Evolutionary conservation across 768 basidiomycete genomes (phyloP).

Genomic region (Chalciporus chontae): DNA sequence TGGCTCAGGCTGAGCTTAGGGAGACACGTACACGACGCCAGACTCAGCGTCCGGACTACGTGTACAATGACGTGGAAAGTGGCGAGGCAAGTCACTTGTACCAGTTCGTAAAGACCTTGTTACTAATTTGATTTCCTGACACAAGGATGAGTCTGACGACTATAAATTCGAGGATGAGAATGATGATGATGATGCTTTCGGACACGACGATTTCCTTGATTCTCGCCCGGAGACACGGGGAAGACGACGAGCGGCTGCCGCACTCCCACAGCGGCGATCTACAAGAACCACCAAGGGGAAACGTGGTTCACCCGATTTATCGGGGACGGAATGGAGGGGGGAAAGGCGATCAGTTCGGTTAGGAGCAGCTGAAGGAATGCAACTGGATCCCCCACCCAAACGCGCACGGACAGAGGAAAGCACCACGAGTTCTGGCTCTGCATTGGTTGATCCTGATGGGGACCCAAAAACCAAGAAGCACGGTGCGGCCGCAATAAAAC

Average conservation of each 20-base stretch:
- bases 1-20: slow-evolving; percentile 75
- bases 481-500: slow-evolving; percentile 65
- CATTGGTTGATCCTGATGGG: slow-evolving; percentile 22
- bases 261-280: slow-evolving; percentile 47
- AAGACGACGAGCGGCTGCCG: slow-evolving; percentile 37
- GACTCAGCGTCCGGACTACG: slow-evolving; percentile 76
- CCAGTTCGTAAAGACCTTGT: slow-evolving; percentile 18
- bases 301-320: slow-evolving; percentile 47
- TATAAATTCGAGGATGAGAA: slow-evolving; percentile 65
- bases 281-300: slow-evolving; percentile 50
- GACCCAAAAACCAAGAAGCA: slow-evolving; percentile 48
- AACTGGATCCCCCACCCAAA: slow-evolving; percentile 54
- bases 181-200: slow-evolving; percentile 55
- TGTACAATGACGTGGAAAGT: slow-evolving; percentile 66
- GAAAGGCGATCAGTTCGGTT: slow-evolving; percentile 71
- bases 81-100: slow-evolving; percentile 42
- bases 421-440: slow-evolving; percentile 43
- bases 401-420: slow-evolving; percentile 80
- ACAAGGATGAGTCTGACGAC: slow-evolving; percentile 60
- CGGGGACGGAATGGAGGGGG: slow-evolving; percentile 62
- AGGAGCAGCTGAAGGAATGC: slow-evolving; percentile 51
- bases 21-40: slow-evolving; percentile 75
- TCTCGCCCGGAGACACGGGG: slow-evolving; percentile 41
- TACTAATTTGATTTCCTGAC: slow-evolving; percentile 17
- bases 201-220: slow-evolving; percentile 39